These are phyloP conservation scores for Pseudocercospora eumusae DNA, from an alignment of 2,329 filamentous ascomycete species.

Conservation along the genomic window DNA sequence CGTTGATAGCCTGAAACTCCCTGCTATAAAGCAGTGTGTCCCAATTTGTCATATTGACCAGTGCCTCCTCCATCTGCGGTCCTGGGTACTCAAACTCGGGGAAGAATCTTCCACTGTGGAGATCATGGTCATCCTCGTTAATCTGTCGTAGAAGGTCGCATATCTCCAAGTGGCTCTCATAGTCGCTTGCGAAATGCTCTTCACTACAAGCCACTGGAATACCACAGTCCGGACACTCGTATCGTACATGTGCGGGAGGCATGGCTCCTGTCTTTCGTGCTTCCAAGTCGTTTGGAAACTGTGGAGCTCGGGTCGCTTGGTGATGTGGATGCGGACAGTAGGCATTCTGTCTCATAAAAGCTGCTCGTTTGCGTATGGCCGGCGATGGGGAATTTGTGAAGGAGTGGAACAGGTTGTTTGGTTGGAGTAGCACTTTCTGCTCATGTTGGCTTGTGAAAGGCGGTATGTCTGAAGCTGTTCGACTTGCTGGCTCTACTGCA, in stretches of 20 bases:
- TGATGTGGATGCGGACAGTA: slow-evolving; percentile 91
- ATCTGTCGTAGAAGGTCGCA: slow-evolving; percentile 90
- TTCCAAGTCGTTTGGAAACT: slow-evolving; percentile 65
- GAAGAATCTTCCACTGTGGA: slow-evolving; percentile 87
- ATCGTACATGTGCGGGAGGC: slow-evolving; percentile 79
- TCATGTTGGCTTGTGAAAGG: slow-evolving; percentile 27
- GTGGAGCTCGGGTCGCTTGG: slow-evolving; percentile 69
- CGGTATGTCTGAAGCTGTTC: slow-evolving; percentile 9
- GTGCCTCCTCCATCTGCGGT: slow-evolving; percentile 84
- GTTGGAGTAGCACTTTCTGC: slow-evolving; percentile 54
- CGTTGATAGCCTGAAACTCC: slow-evolving; percentile 86
- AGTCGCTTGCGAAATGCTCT: slow-evolving; percentile 94
- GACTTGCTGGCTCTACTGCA: slow-evolving; percentile 22
- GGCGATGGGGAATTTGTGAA: slow-evolving; percentile 87
- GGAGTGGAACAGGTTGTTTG: slow-evolving; percentile 88
- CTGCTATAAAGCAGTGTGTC: slow-evolving; percentile 94
- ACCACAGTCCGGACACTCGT: slow-evolving; percentile 95
- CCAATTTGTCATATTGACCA: slow-evolving; percentile 98
- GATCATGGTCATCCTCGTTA: slow-evolving; percentile 96
- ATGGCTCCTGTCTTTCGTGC: slow-evolving; percentile 60
- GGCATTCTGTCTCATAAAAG: slow-evolving; percentile 89
- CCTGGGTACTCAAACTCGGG: slow-evolving; percentile 91
- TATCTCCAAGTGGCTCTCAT: slow-evolving; percentile 86
- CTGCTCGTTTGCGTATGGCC: slow-evolving; percentile 81
- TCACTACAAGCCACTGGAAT: slow-evolving; percentile 92